Evolutionary conservation across 2,329 filamentous ascomycete species (phyloP).

Genomic region (Alternaria alternata): DNA sequence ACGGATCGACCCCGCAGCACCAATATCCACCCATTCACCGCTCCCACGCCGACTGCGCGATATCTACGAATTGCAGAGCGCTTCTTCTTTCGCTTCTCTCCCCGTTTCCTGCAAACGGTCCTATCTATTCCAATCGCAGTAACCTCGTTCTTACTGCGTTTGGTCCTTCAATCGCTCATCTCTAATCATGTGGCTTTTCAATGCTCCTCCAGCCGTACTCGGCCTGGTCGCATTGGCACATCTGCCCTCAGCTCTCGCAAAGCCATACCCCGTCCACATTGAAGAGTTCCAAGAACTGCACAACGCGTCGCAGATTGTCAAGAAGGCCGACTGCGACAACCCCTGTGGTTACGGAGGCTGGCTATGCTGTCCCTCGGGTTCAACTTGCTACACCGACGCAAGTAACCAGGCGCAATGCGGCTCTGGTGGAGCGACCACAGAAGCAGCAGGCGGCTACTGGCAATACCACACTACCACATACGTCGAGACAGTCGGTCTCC

Average conservation of each 20-base stretch:
- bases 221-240: conserved; percentile 50
- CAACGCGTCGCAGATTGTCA: conserved; percentile 39
- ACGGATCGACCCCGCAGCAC: conserved; percentile 25
- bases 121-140: conserved; percentile 15
- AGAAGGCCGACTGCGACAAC: conserved; percentile 29
- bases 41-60: conserved; percentile 12
- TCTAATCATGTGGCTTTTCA: conserved; percentile 39
- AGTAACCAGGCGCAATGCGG: conserved; percentile 49
- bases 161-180: conserved; percentile 15
- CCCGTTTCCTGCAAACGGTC: conserved; percentile 15
- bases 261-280: conserved; percentile 42
- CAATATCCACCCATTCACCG: conserved; percentile 25
- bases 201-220: conserved; percentile 76
- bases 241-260: conserved; percentile 63
- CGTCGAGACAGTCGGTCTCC: conserved; percentile 60
- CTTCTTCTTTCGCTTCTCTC: conserved; percentile 2
- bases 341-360: conserved; percentile 46
- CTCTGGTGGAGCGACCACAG: conserved; percentile 21
- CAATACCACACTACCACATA: conserved; percentile 66
- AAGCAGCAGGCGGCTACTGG: conserved; percentile 57
- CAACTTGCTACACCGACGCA: conserved; percentile 43
- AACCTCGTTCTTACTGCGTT: conserved; percentile 9
- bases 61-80: conserved; percentile 11
- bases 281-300: conserved; percentile 38
- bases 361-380: conserved; percentile 46